Conservation (phyloP, 306 rosid species). For the Parietaria judaica region DNA sequence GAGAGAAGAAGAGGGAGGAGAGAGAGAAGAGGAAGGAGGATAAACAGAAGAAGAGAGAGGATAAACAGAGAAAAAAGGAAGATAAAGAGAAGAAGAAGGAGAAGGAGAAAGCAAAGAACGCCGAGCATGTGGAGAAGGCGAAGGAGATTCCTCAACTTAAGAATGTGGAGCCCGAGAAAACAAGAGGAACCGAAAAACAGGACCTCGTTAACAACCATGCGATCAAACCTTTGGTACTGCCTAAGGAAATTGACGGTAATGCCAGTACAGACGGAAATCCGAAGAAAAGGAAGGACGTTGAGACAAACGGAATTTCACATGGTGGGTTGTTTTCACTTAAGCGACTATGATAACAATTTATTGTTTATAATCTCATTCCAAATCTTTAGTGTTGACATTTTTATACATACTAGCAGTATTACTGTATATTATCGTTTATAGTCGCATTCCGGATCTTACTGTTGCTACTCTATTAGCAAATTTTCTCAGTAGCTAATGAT, state of each 20-base stretch:
- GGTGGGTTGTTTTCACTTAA: conserved; percentile 65
- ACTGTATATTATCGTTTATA: conserved; percentile 7
- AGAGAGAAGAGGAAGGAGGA: conserved; percentile 8
- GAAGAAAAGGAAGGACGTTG: conserved; percentile 75
- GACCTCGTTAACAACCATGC: conserved; percentile 32
- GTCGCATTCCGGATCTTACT: conserved; percentile 15
- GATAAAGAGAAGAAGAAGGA: conserved; percentile 49
- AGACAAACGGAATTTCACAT: conserved; percentile 64
- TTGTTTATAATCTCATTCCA: conserved; percentile 20
- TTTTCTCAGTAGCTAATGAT: conserved; percentile 30
- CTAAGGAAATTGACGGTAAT: conserved; percentile 31
- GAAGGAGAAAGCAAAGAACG: conserved; percentile 33
- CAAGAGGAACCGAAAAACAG: conserved; percentile 39
- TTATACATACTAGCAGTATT: not conserved
- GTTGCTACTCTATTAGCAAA: not conserved
- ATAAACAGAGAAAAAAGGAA: conserved; percentile 45
- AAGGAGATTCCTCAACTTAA: conserved; percentile 25
- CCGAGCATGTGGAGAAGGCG: conserved; percentile 19
- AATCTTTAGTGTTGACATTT: conserved; percentile 7
- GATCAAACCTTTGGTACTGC: conserved; percentile 31
- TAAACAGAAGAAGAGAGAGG: conserved; percentile 8
- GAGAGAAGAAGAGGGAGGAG: conserved; percentile 51
- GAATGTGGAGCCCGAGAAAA: conserved; percentile 33
- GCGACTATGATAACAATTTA: too few species aligned
- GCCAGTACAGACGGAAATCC: conserved; percentile 39